These are phyloP conservation scores for Durotheca rogersii DNA, from an alignment of 495 filamentous ascomycete genomes.

Conservation along the genomic window DNA sequence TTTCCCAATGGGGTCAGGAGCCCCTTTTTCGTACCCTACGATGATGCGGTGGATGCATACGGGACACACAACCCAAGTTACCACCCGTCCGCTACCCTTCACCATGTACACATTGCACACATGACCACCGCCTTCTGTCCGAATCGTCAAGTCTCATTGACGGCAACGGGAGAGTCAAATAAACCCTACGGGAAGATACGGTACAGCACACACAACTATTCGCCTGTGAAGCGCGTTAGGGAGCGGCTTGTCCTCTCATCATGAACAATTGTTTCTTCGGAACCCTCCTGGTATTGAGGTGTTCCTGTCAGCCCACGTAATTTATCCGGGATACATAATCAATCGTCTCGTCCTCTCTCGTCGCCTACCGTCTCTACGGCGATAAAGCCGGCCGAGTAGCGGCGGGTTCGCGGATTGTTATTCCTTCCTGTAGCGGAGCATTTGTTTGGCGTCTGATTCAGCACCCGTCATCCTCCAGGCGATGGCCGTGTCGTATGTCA, in stretches of 20 bases:
- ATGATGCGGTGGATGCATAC: too few species aligned
- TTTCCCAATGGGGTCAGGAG: conserved; percentile 16
- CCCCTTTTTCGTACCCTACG: conserved; percentile 29
- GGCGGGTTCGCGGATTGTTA: neutral
- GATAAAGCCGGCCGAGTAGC: neutral
- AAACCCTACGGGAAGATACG: conserved; percentile 18
- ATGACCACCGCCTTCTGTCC: conserved; percentile 27
- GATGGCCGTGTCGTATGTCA: conserved; percentile 15
- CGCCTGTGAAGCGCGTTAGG: too few species aligned
- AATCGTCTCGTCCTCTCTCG: conserved; percentile 12
- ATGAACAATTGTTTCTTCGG: conserved; percentile 16
- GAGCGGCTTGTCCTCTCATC: too few species aligned
- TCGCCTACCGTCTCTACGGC: neutral
- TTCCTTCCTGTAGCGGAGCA: neutral
- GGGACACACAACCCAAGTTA: too few species aligned
- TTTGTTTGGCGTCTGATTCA: too few species aligned
- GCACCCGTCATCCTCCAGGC: conserved; percentile 7
- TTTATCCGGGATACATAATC: conserved; percentile 29
- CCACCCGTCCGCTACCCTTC: conserved; percentile 5
- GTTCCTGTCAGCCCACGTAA: conserved; percentile 25
- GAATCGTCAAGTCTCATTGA: conserved; percentile 25
- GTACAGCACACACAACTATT: too few species aligned
- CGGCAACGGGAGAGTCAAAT: conserved; percentile 15
- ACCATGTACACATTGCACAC: conserved; percentile 25
- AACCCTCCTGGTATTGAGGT: conserved; percentile 1